A percentile compares a stretch with the other conserved stretches of the same genome.
Evolutionary conservation across 2,329 filamentous ascomycete genomes (phyloP).

Genomic region (Pseudonectria buxi): DNA sequence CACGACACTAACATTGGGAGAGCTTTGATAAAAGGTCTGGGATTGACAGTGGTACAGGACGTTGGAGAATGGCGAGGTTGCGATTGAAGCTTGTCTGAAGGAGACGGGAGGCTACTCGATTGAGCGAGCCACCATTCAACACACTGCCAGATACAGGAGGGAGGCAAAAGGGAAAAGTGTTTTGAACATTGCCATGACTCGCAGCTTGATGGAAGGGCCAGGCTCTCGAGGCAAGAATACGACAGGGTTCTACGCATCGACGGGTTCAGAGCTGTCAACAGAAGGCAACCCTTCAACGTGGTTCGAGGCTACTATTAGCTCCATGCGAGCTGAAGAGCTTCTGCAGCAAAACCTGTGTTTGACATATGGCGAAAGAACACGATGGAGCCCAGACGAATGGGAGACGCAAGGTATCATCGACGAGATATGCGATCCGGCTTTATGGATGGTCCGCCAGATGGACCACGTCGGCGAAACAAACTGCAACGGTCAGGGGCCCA

Average conservation of each 20-base stretch:
- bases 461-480: conserved; percentile 25
- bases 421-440: conserved; percentile 21
- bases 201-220: conserved; percentile 7
- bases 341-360: conserved; percentile 21
- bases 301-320: conserved; percentile 24
- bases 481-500: conserved; percentile 14
- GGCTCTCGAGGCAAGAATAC: background rate
- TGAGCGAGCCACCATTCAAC: conserved; percentile 12
- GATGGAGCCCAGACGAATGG: conserved; percentile 20
- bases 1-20: too few species aligned
- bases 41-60: conserved; percentile 11
- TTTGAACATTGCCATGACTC: conserved; percentile 19
- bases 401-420: conserved; percentile 15
- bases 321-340: conserved; percentile 9
- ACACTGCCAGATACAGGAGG: conserved; percentile 16
- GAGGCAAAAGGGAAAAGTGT: conserved; percentile 6
- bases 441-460: conserved; percentile 26
- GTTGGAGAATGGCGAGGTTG: conserved; percentile 8
- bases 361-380: conserved; percentile 18
- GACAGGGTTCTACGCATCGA: conserved; percentile 6
- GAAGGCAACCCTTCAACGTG: conserved; percentile 13
- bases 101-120: conserved; percentile 7
- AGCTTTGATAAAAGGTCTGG: too few species aligned
- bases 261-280: conserved; percentile 5
- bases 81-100: conserved; percentile 10